These are phyloP conservation scores for Colletotrichum eleusines DNA, from an alignment of 2,329 filamentous ascomycete species.

Conservation along the genomic window DNA sequence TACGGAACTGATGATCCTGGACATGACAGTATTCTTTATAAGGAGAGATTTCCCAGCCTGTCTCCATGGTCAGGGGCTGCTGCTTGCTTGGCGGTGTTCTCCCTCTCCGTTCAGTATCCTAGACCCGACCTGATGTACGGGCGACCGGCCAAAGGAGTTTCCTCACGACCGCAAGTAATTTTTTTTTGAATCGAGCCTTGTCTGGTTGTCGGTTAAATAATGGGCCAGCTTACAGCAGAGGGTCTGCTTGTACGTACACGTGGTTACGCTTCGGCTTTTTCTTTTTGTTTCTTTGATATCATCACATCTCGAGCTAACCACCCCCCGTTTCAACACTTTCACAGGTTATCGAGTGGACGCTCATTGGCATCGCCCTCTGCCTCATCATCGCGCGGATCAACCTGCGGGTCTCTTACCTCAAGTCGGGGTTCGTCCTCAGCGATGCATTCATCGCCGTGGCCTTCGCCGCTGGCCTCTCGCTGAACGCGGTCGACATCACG, in stretches of 20 bases:
- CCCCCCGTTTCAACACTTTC: too few relatives aligned
- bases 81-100: rapidly evolving
- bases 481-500: background rate
- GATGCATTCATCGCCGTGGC: conserved; percentile 4
- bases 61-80: too few relatives aligned
- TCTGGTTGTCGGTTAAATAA: background rate
- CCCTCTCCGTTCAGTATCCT: too few relatives aligned
- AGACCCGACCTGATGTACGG: too few relatives aligned
- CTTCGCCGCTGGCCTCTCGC: background rate
- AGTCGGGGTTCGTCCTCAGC: background rate
- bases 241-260: background rate
- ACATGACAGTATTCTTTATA: background rate
- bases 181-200: too few relatives aligned
- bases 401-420: background rate
- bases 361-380: background rate
- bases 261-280: background rate
- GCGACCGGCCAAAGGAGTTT: background rate
- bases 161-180: background rate
- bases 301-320: background rate
- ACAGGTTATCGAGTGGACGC: background rate
- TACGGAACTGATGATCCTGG: background rate
- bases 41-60: background rate
- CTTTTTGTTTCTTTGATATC: too few relatives aligned
- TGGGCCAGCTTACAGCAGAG: background rate
- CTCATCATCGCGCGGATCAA: background rate